Evolutionary conservation across 495 filamentous ascomycete species (phyloP).

Genomic region (Penicillium bovifimosum): DNA sequence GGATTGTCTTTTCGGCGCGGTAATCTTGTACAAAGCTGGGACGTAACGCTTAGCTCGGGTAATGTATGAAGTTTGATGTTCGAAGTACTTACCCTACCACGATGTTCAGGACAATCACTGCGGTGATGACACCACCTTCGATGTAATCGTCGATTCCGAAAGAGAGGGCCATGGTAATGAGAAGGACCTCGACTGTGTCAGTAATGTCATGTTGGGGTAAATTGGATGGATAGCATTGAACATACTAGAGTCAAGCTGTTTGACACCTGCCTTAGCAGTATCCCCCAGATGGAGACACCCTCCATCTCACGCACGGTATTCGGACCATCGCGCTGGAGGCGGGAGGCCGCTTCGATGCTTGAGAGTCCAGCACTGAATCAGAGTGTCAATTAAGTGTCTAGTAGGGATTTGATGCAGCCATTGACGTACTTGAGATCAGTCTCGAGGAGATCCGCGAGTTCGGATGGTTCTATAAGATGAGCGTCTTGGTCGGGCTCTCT

Average conservation of each 20-base stretch:
- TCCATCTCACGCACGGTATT: slow-evolving; percentile 55
- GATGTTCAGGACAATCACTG: slow-evolving; percentile 77
- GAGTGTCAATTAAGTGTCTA: neutral
- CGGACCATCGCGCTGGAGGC: slow-evolving; percentile 51
- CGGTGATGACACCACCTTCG: slow-evolving; percentile 76
- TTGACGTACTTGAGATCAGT: slow-evolving; percentile 26
- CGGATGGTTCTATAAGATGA: slow-evolving; percentile 27
- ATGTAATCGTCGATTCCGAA: slow-evolving; percentile 77
- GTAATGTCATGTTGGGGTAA: slow-evolving; percentile 2
- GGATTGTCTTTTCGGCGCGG: slow-evolving; percentile 80
- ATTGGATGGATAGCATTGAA: neutral
- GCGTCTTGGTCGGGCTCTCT: slow-evolving; percentile 12
- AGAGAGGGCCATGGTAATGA: slow-evolving; percentile 78
- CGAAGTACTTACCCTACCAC: slow-evolving; percentile 49
- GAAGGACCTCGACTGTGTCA: slow-evolving; percentile 53
- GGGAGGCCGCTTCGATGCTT: slow-evolving; percentile 44
- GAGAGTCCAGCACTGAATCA: slow-evolving; percentile 51
- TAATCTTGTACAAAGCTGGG: slow-evolving; percentile 71
- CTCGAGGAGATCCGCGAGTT: slow-evolving; percentile 22
- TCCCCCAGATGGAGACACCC: slow-evolving; percentile 51
- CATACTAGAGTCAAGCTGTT: slow-evolving; percentile 60
- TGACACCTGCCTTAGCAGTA: slow-evolving; percentile 56
- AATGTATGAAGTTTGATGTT: neutral
- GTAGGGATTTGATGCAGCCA: neutral
- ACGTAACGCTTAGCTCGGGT: neutral